Conservation (phyloP, 2,329 filamentous ascomycete genomes). For the Leptographium wingfieldii region DNA sequence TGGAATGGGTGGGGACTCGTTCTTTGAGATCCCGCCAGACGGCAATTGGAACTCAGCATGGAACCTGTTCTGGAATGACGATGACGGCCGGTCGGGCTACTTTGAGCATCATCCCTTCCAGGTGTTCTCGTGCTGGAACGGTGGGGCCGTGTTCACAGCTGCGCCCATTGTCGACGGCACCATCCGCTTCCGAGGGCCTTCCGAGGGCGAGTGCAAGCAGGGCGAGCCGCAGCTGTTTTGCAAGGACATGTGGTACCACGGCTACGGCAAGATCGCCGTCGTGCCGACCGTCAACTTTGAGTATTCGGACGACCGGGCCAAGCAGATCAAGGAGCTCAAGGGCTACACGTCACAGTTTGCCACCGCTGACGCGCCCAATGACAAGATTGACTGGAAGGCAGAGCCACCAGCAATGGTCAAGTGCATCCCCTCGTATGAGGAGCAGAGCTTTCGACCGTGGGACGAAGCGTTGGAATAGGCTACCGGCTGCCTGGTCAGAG, state of each 20-base stretch:
- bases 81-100: slow-evolving; percentile 21
- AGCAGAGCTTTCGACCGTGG: slow-evolving; percentile 31
- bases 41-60: slow-evolving; percentile 35
- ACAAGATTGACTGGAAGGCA: slow-evolving; percentile 27
- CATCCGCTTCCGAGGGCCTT: slow-evolving; percentile 30
- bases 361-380: slow-evolving; percentile 4
- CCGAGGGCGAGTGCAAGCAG: slow-evolving; percentile 33
- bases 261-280: slow-evolving; percentile 40
- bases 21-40: slow-evolving; percentile 38
- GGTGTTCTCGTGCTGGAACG: slow-evolving; percentile 47
- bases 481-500: background rate
- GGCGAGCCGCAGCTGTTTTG: slow-evolving; percentile 44
- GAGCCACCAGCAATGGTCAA: slow-evolving; percentile 33
- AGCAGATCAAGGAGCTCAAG: slow-evolving; percentile 34
- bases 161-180: slow-evolving; percentile 26
- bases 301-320: slow-evolving; percentile 33
- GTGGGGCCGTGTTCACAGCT: slow-evolving; percentile 35
- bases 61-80: slow-evolving; percentile 41
- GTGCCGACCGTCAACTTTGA: slow-evolving; percentile 43
- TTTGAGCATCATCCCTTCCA: slow-evolving; percentile 35
- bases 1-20: slow-evolving; percentile 37
- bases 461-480: slow-evolving; percentile 16
- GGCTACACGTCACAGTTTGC: slow-evolving; percentile 30
- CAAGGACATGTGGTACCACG: slow-evolving; percentile 41
- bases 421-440: slow-evolving; percentile 30